These are phyloP conservation scores for Suillus alpinus DNA, from an alignment of 768 basidiomycete species.

Conservation along the genomic window DNA sequence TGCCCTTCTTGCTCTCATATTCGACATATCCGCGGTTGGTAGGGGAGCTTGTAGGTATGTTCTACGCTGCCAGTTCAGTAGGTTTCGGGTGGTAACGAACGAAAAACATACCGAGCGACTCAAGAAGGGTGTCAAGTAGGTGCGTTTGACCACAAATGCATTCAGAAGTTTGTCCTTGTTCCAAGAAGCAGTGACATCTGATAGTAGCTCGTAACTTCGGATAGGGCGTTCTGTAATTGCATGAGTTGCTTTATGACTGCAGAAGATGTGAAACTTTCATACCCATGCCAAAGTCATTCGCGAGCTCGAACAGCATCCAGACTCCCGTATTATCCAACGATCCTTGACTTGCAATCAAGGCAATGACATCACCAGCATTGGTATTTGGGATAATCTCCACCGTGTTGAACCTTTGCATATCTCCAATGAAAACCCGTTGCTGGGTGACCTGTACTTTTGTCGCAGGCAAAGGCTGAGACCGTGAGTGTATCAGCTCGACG, in stretches of 20 bases:
- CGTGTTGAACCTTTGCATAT: constrained; percentile 71
- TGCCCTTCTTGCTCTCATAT: constrained; percentile 87
- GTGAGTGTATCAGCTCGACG: not conserved
- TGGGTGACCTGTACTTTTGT: constrained; percentile 41
- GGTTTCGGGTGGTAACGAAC: constrained; percentile 24
- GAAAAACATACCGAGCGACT: constrained; percentile 52
- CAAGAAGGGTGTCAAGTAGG: constrained; percentile 58
- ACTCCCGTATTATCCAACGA: constrained; percentile 61
- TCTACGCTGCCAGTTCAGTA: constrained; percentile 46
- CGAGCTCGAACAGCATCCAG: constrained; percentile 91
- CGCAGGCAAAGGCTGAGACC: constrained; percentile 20
- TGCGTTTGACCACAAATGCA: constrained; percentile 74
- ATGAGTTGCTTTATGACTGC: constrained; percentile 9
- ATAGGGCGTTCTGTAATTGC: constrained; percentile 75
- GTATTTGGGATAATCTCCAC: constrained; percentile 69
- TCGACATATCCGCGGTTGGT: constrained; percentile 67
- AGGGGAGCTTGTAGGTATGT: constrained; percentile 46
- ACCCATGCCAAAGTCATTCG: constrained; percentile 94
- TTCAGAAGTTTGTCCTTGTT: constrained; percentile 80
- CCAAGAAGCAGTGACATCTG: constrained; percentile 84
- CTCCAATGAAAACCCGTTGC: constrained; percentile 75
- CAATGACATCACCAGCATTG: constrained; percentile 70
- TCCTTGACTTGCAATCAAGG: constrained; percentile 62
- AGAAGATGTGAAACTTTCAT: constrained; percentile 23
- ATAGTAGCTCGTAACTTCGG: constrained; percentile 80